Percentiles rank a stretch among this genome's conserved stretches.
phyloP scores from a whole-genome alignment of 768 basidiomycete genomes.

The Naganishia vaughanmartiniae region DNA sequence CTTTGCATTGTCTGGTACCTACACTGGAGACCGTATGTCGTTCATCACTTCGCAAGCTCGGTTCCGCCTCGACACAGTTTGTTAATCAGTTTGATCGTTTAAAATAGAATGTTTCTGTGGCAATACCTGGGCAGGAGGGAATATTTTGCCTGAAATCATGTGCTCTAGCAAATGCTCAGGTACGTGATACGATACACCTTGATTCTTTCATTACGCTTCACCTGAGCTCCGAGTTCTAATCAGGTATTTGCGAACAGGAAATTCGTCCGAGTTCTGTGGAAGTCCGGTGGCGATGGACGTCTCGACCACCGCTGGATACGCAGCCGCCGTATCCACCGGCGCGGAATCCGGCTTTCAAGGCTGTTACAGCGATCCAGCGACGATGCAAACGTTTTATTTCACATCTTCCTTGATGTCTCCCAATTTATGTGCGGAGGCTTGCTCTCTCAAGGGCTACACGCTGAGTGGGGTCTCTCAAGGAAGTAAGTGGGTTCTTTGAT shows the following conservation, averaged over 20 bases:
- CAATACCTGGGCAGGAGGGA: conserved; percentile 13
- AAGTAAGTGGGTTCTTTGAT: not conserved
- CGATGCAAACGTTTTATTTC: conserved; percentile 10
- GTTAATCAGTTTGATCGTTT: no score
- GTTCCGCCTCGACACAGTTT: not conserved
- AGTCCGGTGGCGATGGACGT: conserved; percentile 14
- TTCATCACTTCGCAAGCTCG: not conserved
- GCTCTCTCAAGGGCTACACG: conserved; percentile 6
- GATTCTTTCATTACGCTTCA: not conserved
- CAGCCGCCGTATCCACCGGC: conserved; percentile 1
- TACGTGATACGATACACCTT: not conserved
- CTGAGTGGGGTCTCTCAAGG: conserved; percentile 12
- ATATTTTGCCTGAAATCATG: not conserved
- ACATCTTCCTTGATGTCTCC: not conserved
- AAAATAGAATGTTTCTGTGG: conserved; percentile 17
- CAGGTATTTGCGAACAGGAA: not conserved
- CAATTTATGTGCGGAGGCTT: conserved; percentile 17
- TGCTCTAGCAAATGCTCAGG: conserved; percentile 15
- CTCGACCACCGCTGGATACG: conserved; percentile 7
- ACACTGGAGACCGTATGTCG: conserved; percentile 14
- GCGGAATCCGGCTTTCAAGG: conserved; percentile 22
- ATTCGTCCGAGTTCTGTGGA: conserved; percentile 14
- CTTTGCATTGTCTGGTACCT: conserved; percentile 28
- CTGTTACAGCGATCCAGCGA: conserved; percentile 18
- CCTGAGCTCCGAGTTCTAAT: not conserved